phyloP scores from a whole-genome alignment of 208 protist species.

The Angomonas desouzai region DNA sequence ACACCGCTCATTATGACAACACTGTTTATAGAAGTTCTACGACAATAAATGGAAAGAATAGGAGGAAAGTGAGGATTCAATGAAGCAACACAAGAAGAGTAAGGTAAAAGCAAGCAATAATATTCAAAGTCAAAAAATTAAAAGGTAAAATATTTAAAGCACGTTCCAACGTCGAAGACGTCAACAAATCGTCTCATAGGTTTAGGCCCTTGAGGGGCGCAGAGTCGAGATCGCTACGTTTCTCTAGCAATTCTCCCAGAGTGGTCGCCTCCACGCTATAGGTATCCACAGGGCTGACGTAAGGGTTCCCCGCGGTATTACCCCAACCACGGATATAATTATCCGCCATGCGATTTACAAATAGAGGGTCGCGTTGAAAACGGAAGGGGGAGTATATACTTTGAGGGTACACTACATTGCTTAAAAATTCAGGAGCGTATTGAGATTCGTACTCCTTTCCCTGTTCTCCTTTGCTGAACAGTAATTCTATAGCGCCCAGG shows the following conservation, averaged over 20 bases:
- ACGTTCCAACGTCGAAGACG: too few species aligned
- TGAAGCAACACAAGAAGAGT: not conserved
- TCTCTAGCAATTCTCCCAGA: not conserved
- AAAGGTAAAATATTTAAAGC: too few species aligned
- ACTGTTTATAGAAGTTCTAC: not conserved
- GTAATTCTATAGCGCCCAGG: conserved; percentile 63
- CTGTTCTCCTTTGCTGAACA: conserved; percentile 30
- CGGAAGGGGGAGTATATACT: conserved; percentile 74
- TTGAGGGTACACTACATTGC: conserved; percentile 50
- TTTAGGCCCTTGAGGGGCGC: conserved; percentile 1
- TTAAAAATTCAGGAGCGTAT: conserved; percentile 42
- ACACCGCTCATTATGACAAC: conserved; percentile 42
- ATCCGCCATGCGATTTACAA: not conserved
- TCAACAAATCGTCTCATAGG: too few species aligned
- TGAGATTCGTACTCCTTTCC: conserved; percentile 39
- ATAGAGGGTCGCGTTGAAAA: conserved; percentile 50
- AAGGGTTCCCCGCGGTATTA: conserved; percentile 12
- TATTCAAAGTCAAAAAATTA: too few species aligned
- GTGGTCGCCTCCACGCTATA: conserved; percentile 23
- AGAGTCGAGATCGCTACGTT: conserved; percentile 1
- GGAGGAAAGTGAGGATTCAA: not conserved
- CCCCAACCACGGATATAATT: not conserved
- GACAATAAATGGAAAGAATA: not conserved
- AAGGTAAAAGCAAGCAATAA: not conserved
- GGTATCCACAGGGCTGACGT: conserved; percentile 23